phyloP scores from a whole-genome alignment of 139 green algal species.

The Medakamo hakoo region DNA sequence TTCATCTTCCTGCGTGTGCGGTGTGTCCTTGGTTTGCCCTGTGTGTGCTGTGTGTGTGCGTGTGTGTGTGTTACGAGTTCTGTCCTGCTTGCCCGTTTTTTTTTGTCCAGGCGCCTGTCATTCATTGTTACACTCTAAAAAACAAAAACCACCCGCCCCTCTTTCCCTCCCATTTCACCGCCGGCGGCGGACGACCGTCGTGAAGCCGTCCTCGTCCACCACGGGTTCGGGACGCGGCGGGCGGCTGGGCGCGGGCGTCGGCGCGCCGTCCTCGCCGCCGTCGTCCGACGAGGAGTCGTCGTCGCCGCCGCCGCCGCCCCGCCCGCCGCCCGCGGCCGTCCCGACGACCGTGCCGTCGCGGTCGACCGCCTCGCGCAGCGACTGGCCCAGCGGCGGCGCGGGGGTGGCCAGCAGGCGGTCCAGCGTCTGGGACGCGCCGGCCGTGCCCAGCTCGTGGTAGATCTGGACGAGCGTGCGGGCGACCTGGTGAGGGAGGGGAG shows the following conservation, averaged over 20 bases:
- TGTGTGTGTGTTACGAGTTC: no score
- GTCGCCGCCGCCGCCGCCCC: no score
- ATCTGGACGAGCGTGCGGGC: not conserved
- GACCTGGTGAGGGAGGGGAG: no score
- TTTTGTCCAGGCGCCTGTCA: not conserved
- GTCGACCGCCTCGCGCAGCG: not conserved
- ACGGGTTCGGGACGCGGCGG: not conserved
- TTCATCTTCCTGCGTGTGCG: no score
- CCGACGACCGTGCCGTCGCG: not conserved
- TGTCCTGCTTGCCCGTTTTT: not conserved
- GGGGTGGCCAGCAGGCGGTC: not conserved
- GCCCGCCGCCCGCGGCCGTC: not conserved
- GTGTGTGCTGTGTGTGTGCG: no score
- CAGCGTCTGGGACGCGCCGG: not conserved
- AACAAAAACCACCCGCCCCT: not conserved
- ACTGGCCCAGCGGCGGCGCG: not conserved
- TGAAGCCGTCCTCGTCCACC: slow-evolving; percentile 3
- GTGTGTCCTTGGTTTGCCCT: no score
- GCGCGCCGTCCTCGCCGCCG: no score
- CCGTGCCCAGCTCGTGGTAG: not conserved
- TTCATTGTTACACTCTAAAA: not conserved
- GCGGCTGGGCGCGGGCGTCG: not conserved
- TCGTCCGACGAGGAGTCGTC: not conserved
- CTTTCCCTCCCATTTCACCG: not conserved
- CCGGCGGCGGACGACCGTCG: not conserved